Evolutionary conservation across 345 rosid genomes (phyloP).

Genomic region (Adansonia digitata): DNA sequence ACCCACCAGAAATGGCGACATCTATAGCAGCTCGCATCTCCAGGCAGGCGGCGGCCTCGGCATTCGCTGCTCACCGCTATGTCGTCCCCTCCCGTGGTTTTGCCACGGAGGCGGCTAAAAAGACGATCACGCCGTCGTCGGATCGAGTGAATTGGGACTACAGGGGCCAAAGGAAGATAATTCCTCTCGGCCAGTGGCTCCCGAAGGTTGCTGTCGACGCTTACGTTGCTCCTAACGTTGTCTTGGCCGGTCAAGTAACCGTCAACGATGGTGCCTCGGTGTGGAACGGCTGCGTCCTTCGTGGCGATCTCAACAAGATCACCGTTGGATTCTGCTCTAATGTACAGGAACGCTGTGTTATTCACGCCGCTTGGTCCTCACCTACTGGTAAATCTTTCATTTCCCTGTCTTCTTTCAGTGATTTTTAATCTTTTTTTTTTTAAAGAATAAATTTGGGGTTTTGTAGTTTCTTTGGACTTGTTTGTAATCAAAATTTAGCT

Average conservation of each 20-base stretch:
- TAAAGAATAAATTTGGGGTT: background rate
- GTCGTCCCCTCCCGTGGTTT: constrained; percentile 24
- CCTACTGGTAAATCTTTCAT: constrained; percentile 56
- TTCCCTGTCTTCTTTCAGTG: background rate
- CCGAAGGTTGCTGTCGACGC: constrained; percentile 93
- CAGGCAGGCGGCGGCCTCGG: constrained; percentile 24
- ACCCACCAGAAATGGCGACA: constrained; percentile 45
- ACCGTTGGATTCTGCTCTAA: constrained; percentile 85
- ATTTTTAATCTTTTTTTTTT: no score
- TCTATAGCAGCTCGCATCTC: constrained; percentile 50
- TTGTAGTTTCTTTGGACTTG: background rate
- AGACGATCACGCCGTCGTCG: constrained; percentile 52
- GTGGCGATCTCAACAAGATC: constrained; percentile 96
- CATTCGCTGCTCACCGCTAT: background rate
- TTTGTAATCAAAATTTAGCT: background rate
- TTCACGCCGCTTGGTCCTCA: constrained; percentile 97
- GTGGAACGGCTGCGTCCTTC: constrained; percentile 84
- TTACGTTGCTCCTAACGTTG: constrained; percentile 85
- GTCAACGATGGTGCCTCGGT: constrained; percentile 86
- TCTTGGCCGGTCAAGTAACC: constrained; percentile 81
- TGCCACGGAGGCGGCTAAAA: constrained; percentile 32
- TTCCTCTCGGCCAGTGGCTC: constrained; percentile 88
- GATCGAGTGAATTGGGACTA: constrained; percentile 96
- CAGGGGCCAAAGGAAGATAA: constrained; percentile 85
- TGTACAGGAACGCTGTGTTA: constrained; percentile 84